Percentiles rank a stretch among this genome's conserved stretches.
Conservation (phyloP, 2,329 filamentous ascomycete species). For the Pestalotiopsis sp. region DNA sequence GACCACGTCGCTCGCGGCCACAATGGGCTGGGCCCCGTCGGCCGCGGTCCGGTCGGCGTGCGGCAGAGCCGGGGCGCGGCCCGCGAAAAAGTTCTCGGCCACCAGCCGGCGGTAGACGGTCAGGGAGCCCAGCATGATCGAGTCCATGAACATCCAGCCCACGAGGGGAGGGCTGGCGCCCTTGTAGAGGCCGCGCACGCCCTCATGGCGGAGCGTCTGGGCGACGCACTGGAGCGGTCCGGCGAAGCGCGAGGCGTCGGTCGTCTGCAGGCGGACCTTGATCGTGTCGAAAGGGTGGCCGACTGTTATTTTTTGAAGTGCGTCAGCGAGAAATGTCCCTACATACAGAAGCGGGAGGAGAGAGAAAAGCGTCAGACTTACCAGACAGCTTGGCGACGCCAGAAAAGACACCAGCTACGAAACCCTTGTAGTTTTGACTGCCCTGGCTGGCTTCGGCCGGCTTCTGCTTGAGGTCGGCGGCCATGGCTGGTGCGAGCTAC, state of each 20-base stretch:
- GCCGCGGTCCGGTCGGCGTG: conserved; percentile 35
- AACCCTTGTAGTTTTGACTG: conserved; percentile 81
- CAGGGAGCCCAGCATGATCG: conserved; percentile 85
- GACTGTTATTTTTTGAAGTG: conserved; percentile 40
- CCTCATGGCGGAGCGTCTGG: conserved; percentile 85
- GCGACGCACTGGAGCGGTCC: conserved; percentile 85
- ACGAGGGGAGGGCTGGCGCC: conserved; percentile 88
- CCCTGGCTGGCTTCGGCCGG: conserved; percentile 23
- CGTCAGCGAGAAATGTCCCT: not conserved
- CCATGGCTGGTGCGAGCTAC: conserved; percentile 24
- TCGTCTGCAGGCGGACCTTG: conserved; percentile 94
- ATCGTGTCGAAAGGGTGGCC: conserved; percentile 89
- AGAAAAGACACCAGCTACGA: conserved; percentile 94
- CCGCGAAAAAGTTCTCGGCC: conserved; percentile 77
- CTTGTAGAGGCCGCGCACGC: conserved; percentile 86
- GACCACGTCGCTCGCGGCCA: conserved; percentile 35
- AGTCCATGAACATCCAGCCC: conserved; percentile 99
- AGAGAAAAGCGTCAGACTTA: conserved; percentile 43
- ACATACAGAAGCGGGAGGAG: not conserved
- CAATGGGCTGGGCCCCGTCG: conserved; percentile 20
- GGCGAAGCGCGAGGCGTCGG: conserved; percentile 73
- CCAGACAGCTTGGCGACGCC: conserved; percentile 88
- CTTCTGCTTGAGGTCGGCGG: conserved; percentile 37
- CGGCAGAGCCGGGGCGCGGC: conserved; percentile 36
- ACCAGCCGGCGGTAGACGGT: conserved; percentile 87